A percentile compares a stretch with the other conserved stretches of the same genome.
phyloP scores from a whole-genome alignment of 163 green algal genomes.

The Scenedesmus sp. region DNA sequence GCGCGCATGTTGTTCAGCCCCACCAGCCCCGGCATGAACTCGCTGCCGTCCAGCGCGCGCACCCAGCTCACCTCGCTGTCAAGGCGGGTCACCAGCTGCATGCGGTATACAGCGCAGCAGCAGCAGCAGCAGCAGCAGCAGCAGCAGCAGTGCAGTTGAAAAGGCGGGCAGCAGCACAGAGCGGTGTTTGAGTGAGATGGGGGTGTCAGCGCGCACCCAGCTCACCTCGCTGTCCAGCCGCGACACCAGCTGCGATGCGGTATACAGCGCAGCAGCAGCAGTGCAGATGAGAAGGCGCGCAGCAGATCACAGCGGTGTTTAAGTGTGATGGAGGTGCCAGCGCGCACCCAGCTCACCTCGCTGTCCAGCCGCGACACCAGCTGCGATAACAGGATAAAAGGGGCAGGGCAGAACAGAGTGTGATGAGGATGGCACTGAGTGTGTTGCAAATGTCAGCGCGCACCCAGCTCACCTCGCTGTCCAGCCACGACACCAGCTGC shows the following conservation, averaged over 20 bases:
- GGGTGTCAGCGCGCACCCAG: constrained; percentile 50
- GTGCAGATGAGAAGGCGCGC: no score
- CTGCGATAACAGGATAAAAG: not conserved
- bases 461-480: constrained; percentile 62
- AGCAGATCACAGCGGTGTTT: no score
- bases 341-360: constrained; percentile 58
- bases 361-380: constrained; percentile 53
- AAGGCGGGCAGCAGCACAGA: no score
- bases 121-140: not conserved
- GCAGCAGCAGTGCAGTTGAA: no score
- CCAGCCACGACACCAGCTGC: constrained; percentile 45
- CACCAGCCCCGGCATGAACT: constrained; percentile 97
- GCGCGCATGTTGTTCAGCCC: constrained; percentile 98
- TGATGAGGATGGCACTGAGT: no score
- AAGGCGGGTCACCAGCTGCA: constrained; percentile 52
- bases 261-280: not conserved
- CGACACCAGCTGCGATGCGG: constrained; percentile 44
- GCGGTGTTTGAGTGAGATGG: no score
- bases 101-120: not conserved
- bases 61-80: constrained; percentile 74
- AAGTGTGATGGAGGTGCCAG: not conserved
- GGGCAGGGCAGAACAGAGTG: not conserved
- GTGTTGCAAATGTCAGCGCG: not conserved
- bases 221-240: constrained; percentile 55
- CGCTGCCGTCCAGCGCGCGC: constrained; percentile 88